These are phyloP conservation scores for Toxicodendron radicans DNA, from an alignment of 345 rosid genomes.

Conservation along the genomic window DNA sequence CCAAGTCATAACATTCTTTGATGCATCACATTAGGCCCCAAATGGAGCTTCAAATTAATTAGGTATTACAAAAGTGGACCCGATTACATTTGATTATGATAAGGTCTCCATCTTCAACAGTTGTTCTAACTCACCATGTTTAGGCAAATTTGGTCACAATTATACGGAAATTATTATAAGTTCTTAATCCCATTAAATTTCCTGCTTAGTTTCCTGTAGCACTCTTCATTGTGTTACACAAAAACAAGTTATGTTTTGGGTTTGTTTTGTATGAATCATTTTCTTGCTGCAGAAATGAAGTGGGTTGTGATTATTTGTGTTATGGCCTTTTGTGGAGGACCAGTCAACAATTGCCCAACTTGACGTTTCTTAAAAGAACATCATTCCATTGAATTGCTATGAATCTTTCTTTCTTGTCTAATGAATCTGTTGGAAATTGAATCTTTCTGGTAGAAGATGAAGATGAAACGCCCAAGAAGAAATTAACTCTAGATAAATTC, in stretches of 20 bases:
- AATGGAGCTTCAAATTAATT: conserved; percentile 14
- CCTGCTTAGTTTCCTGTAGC: too few relatives aligned
- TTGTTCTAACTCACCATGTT: background rate
- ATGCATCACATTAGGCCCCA: background rate
- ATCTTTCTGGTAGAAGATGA: too few relatives aligned
- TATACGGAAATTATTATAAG: too few relatives aligned
- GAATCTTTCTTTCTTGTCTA: background rate
- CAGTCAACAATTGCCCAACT: background rate
- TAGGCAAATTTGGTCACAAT: background rate
- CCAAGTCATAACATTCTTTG: background rate
- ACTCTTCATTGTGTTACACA: too few relatives aligned
- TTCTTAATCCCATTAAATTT: too few relatives aligned
- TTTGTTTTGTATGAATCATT: background rate
- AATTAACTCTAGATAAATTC: too few relatives aligned
- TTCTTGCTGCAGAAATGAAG: background rate
- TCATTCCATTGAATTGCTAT: background rate
- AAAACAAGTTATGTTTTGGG: background rate
- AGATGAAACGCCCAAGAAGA: too few relatives aligned
- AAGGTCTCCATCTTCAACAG: background rate
- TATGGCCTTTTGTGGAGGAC: background rate
- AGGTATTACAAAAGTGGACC: background rate
- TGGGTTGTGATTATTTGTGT: background rate
- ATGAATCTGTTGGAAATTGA: too few relatives aligned
- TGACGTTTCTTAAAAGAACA: background rate
- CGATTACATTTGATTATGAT: conserved; percentile 9